Evolutionary conservation across 75 land plant genomes (phyloP).

Genomic region (Selaginella tamariscina): DNA sequence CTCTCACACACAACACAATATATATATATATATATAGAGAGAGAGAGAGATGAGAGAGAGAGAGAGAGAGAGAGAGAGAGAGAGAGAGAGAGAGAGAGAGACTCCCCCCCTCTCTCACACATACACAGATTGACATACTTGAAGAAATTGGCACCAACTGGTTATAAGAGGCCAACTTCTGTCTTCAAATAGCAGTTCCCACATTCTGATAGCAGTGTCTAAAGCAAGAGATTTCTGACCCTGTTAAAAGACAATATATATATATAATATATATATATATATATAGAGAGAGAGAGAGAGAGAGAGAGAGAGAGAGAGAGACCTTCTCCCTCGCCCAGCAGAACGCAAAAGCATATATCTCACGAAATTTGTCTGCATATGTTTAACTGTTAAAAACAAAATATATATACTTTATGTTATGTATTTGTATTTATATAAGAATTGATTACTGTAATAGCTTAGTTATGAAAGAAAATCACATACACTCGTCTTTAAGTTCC

Average conservation of each 20-base stretch:
- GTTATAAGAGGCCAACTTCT: constrained; percentile 77
- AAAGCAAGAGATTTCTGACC: constrained; percentile 94
- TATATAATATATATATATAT: background rate
- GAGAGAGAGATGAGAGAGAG: too few relatives aligned
- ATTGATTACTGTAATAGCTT: background rate
- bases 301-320: background rate
- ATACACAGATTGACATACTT: constrained; percentile 38
- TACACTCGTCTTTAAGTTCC: constrained; percentile 93
- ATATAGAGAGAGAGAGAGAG: too few relatives aligned
- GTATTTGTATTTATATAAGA: background rate
- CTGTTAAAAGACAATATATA: constrained; percentile 23
- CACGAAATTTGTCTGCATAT: constrained; percentile 82
- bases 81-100: too few relatives aligned
- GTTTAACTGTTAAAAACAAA: background rate
- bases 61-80: too few relatives aligned
- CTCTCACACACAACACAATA: too few relatives aligned
- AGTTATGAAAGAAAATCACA: constrained; percentile 20
- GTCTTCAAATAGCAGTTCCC: constrained; percentile 90
- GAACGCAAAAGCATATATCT: constrained; percentile 91
- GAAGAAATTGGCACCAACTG: constrained; percentile 91
- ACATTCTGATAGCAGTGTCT: constrained; percentile 95
- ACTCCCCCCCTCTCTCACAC: too few relatives aligned
- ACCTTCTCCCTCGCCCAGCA: constrained; percentile 98
- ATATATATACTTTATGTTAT: background rate
- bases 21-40: too few relatives aligned